phyloP scores from a whole-genome alignment of 495 filamentous ascomycete species.

The Sabuloglossum arenarium region DNA sequence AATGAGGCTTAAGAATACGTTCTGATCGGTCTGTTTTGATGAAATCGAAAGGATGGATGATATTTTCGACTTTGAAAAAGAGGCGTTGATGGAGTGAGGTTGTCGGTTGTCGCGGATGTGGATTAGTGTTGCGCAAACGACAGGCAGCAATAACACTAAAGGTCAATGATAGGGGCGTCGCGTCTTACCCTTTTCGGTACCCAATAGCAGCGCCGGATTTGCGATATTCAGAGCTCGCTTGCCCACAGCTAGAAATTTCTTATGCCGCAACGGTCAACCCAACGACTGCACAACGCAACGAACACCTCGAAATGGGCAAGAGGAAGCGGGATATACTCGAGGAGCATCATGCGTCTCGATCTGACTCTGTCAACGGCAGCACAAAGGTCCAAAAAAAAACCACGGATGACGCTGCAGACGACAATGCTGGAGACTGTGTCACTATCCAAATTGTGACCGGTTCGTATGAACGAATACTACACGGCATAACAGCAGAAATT shows the following conservation, averaged over 20 bases:
- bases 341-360: conserved; percentile 7
- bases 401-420: conserved; percentile 28
- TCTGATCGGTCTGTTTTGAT: conserved; percentile 1
- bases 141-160: not conserved
- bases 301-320: conserved; percentile 38
- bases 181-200: not conserved
- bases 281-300: not conserved
- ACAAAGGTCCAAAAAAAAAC: conserved; percentile 9
- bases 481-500: conserved; percentile 54
- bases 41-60: conserved; percentile 2
- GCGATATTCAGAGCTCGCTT: not conserved
- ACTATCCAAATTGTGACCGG: conserved; percentile 61
- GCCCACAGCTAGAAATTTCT: not conserved
- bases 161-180: not conserved
- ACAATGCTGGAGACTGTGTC: conserved; percentile 14
- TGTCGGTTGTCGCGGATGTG: not conserved
- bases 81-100: conserved; percentile 3
- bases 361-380: not conserved
- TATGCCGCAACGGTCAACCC: not conserved
- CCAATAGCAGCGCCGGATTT: not conserved
- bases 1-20: conserved; percentile 15
- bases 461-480: conserved; percentile 84
- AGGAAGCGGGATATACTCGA: conserved; percentile 42
- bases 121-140: conserved; percentile 1
- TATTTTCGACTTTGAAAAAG: not conserved